Conservation (phyloP, 108 stramenopile species). For the Discostella stelligeroides region DNA sequence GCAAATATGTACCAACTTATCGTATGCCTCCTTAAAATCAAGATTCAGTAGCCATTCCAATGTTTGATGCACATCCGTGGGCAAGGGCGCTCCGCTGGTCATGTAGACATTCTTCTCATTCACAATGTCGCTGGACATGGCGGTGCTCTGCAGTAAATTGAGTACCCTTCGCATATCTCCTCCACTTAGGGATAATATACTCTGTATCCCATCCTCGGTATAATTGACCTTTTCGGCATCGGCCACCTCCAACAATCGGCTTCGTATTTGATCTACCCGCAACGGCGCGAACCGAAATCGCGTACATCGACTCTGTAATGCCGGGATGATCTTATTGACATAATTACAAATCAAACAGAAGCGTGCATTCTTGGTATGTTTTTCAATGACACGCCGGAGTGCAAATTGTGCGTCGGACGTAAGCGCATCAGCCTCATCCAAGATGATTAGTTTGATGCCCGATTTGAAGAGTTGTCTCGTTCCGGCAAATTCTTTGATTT, state of each 20-base stretch:
- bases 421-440: constrained; percentile 99
- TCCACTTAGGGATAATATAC: constrained; percentile 76
- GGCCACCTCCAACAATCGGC: constrained; percentile 78
- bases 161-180: constrained; percentile 94
- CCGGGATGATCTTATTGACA: constrained; percentile 95
- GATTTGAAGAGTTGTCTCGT: constrained; percentile 68
- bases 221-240: constrained; percentile 60
- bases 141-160: constrained; percentile 87
- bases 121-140: constrained; percentile 73
- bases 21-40: constrained; percentile 58
- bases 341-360: constrained; percentile 98
- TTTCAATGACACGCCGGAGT: constrained; percentile 88
- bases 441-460: constrained; percentile 93
- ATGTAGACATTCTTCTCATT: constrained; percentile 77
- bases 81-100: constrained; percentile 85
- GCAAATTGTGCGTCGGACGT: constrained; percentile 94
- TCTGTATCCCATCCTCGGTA: constrained; percentile 73
- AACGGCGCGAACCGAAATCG: constrained; percentile 96
- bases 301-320: constrained; percentile 92
- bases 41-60: constrained; percentile 74
- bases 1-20: constrained; percentile 61
- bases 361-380: constrained; percentile 90
- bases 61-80: constrained; percentile 65
- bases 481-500: constrained; percentile 98
- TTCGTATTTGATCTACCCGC: constrained; percentile 69